Base-by-base conservation (phyloP, 78 protist genomes). In the Dictyostelium citrinum region DNA sequence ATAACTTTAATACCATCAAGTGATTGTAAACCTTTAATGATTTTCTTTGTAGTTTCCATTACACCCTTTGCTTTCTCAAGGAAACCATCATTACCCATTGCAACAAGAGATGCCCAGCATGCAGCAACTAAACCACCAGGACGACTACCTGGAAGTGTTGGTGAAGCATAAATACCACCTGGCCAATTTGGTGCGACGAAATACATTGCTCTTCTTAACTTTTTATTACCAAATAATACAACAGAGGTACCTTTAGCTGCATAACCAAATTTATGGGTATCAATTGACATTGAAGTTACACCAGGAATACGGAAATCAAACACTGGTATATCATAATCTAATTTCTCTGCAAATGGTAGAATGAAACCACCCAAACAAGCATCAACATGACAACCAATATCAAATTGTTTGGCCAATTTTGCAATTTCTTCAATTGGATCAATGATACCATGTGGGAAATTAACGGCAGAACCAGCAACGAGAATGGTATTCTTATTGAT, bases 201-300 rank as follows among this genome's bases (percentile, higher is more conserved):
- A 78, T 76, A 83, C 95, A 81, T 83, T 17, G 84, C 58, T 35
- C 90, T 55, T 35, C 95, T 35, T 5, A 97, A 55, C 71, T 97
- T 85, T 8, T 43, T 22, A 39, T 58, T 81, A 6, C 70, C 71
- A 77, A 81, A 96, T 46, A 97, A 39, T 33, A 96, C 81, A 12
- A 97, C 97, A 1, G 97, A 95, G 10, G 95, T 77, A 10, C 99
- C 99, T 76, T 98, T 97, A 11, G 98, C 91, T 0, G 98, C 97
- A 77, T 81, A 97, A 12, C 99, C 99, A 95, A 95, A 98, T 90
- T 97, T 98, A 96, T 98, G 99, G n/a, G 97, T 95, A 86, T 97
- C 99, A 12, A 84, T 39, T 17, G 98, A 97, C 78, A 97, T 95
- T 22, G 97, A 84, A 10, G 98, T 95, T 46, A 97, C 98, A 31